Evolutionary conservation across 306 rosid species (phyloP).

Genomic region (Quercus suber): DNA sequence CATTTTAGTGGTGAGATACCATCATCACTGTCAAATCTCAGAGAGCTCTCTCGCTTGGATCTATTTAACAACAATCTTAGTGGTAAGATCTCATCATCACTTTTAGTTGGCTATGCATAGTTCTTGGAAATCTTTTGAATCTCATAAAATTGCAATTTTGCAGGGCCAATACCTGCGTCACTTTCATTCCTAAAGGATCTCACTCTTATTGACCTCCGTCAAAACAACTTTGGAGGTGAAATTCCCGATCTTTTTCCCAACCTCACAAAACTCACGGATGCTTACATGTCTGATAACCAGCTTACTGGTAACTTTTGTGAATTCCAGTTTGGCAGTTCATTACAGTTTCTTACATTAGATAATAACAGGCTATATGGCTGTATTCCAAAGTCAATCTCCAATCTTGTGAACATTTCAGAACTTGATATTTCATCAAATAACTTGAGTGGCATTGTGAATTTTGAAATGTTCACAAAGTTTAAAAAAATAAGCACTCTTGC

Average conservation of each 20-base stretch:
- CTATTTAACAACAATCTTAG: too few species aligned
- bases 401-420: fast-evolving
- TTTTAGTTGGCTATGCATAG: too few species aligned
- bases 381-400: slow-evolving; percentile 18
- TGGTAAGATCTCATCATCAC: too few species aligned
- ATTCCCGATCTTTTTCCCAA: too few species aligned
- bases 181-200: slow-evolving; percentile 10
- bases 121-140: too few species aligned
- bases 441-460: slow-evolving; percentile 2
- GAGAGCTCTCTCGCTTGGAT: too few species aligned
- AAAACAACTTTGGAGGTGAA: not conserved
- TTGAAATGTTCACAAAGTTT: not conserved
- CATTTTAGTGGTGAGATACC: too few species aligned
- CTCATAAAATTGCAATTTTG: not conserved
- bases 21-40: too few species aligned
- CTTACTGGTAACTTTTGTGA: not conserved
- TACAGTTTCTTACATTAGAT: not conserved
- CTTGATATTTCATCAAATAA: not conserved
- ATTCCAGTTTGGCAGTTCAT: not conserved
- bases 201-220: not conserved
- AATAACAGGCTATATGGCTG: not conserved
- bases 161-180: not conserved
- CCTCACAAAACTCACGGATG: too few species aligned
- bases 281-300: too few species aligned
- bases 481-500: not conserved